These are phyloP conservation scores for Globisporangium yorkense DNA, from an alignment of 352 stramenopile genomes.

Conservation along the genomic window DNA sequence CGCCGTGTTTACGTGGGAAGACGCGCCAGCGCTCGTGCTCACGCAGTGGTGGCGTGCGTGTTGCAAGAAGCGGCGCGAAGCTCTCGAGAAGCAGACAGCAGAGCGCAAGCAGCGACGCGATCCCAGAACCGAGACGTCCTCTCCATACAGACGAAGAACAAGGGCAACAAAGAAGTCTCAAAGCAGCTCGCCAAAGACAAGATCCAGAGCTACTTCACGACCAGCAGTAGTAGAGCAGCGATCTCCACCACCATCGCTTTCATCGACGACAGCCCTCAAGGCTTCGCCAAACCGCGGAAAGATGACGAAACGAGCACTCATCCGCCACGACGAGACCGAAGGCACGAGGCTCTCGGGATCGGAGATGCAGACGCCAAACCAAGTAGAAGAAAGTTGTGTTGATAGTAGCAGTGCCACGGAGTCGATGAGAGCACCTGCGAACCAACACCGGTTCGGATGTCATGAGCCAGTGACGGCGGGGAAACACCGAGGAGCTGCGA, in stretches of 20 bases:
- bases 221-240: neutral
- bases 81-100: neutral
- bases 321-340: neutral
- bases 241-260: neutral
- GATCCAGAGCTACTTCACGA: neutral
- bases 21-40: constrained; percentile 23
- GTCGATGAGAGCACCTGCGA: neutral
- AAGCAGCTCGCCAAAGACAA: neutral
- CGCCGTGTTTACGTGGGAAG: constrained; percentile 31
- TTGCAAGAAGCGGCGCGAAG: neutral
- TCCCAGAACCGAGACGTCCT: neutral
- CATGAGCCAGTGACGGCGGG: too few relatives aligned
- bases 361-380: neutral
- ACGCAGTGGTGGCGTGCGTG: constrained; percentile 24
- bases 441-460: neutral
- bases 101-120: neutral
- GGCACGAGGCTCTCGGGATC: neutral
- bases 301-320: neutral
- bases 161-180: neutral
- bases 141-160: neutral
- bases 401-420: neutral
- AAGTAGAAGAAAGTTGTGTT: neutral
- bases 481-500: neutral
- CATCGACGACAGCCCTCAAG: neutral
- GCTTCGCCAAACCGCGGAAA: neutral